These are phyloP conservation scores for Aspergillus egyptiacus DNA, from an alignment of 495 filamentous ascomycete genomes.

Conservation along the genomic window DNA sequence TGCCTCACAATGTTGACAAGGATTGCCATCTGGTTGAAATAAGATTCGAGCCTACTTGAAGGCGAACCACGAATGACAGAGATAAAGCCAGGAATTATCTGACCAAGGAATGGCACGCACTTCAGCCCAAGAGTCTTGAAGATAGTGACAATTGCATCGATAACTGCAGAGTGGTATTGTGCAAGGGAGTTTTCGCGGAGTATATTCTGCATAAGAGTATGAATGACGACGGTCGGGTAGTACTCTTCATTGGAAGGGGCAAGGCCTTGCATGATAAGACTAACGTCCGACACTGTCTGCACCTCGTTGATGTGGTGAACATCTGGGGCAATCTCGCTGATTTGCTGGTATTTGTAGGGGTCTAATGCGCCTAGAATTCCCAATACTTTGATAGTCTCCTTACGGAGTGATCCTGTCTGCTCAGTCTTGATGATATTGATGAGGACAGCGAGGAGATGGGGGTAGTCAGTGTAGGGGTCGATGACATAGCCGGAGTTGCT, in stretches of 20 bases:
- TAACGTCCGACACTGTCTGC: constrained; percentile 80
- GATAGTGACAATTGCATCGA: constrained; percentile 97
- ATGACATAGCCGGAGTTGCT: constrained; percentile 97
- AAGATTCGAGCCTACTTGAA: constrained; percentile 71
- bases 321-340: constrained; percentile 43
- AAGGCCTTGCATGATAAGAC: constrained; percentile 94
- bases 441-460: constrained; percentile 82
- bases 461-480: constrained; percentile 90
- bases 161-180: constrained; percentile 89
- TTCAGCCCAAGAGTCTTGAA: constrained; percentile 93
- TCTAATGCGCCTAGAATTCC: constrained; percentile 95
- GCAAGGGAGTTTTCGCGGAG: constrained; percentile 81
- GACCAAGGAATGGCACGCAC: constrained; percentile 86
- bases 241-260: constrained; percentile 97
- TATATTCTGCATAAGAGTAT: constrained; percentile 79
- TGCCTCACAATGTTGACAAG: constrained; percentile 92
- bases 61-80: constrained; percentile 74
- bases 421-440: constrained; percentile 92
- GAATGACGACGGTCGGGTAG: constrained; percentile 96
- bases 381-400: constrained; percentile 92
- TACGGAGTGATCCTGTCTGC: constrained; percentile 71
- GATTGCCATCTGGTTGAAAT: constrained; percentile 92
- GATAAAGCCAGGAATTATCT: constrained; percentile 91
- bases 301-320: constrained; percentile 49
- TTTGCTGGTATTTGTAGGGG: constrained; percentile 85